phyloP scores from a whole-genome alignment of 2,329 filamentous ascomycete species.

The Alternaria postmessia region DNA sequence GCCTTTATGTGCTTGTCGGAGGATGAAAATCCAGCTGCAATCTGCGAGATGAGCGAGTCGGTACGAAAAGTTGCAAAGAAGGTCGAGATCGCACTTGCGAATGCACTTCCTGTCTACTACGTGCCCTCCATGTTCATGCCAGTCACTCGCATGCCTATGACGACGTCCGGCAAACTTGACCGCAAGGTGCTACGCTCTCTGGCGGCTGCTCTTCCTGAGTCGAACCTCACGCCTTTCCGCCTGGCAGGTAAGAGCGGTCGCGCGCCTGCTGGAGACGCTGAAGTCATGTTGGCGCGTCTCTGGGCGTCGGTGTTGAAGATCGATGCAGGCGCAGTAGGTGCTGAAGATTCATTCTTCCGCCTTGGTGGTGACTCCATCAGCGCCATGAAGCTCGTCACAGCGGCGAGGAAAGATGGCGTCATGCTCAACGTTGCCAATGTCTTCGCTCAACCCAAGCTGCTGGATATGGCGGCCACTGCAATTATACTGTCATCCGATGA shows the following conservation, averaged over 20 bases:
- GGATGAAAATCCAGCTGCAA: constrained; percentile 32
- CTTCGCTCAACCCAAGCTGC: constrained; percentile 55
- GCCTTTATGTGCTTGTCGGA: constrained; percentile 41
- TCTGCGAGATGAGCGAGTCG: constrained; percentile 32
- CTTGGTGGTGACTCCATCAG: constrained; percentile 59
- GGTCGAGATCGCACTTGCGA: constrained; percentile 37
- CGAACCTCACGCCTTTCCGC: constrained; percentile 32
- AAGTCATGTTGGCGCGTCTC: constrained; percentile 37
- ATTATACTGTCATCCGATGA: constrained; percentile 33
- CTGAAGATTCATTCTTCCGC: constrained; percentile 57
- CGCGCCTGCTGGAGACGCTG: constrained; percentile 33
- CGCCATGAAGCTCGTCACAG: constrained; percentile 56
- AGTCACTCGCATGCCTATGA: constrained; percentile 52
- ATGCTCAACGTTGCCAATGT: constrained; percentile 54
- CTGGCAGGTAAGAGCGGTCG: constrained; percentile 43
- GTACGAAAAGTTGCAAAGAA: constrained; percentile 31
- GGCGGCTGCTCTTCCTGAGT: constrained; percentile 43
- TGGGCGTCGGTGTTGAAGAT: constrained; percentile 54
- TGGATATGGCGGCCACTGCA: constrained; percentile 52
- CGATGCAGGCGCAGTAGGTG: constrained; percentile 49
- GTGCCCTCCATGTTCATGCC: constrained; percentile 56
- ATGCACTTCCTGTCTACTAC: constrained; percentile 53
- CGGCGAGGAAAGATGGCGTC: constrained; percentile 51
- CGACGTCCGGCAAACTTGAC: constrained; percentile 55
- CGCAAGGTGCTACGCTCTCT: constrained; percentile 51